phyloP scores from a whole-genome alignment of 2,329 filamentous ascomycete genomes.

The Cladobotryum protrusum region DNA sequence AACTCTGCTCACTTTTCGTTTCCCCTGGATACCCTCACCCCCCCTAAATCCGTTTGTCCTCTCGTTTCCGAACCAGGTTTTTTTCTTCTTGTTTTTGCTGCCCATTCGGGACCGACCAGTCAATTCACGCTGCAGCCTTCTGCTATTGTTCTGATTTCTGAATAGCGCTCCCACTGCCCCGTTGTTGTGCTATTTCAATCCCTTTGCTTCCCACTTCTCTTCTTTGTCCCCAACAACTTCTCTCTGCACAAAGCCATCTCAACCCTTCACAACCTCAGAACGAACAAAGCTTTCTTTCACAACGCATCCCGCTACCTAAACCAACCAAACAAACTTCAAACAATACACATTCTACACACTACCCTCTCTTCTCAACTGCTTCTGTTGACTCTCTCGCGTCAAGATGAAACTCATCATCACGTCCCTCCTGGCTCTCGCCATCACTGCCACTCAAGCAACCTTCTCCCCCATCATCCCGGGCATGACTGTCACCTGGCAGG shows the following conservation, averaged over 20 bases:
- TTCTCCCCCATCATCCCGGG: slow-evolving; percentile 33
- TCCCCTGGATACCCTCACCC: no score
- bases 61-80: no score
- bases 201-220: neutral
- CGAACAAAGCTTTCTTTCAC: no score
- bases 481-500: slow-evolving; percentile 39
- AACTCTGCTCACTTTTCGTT: no score
- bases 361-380: neutral
- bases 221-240: neutral
- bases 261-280: no score
- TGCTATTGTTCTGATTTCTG: neutral
- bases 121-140: slow-evolving; percentile 1
- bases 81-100: no score
- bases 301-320: no score
- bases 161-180: neutral
- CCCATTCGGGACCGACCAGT: neutral
- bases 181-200: slow-evolving; percentile 1
- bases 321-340: no score
- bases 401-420: slow-evolving; percentile 20
- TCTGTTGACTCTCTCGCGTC: neutral
- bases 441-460: slow-evolving; percentile 28
- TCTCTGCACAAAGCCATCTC: neutral
- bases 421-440: slow-evolving; percentile 15
- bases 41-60: no score
- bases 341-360: neutral